Conservation (phyloP, 139 green algal species). For the Raphidocelis subcapitata region DNA sequence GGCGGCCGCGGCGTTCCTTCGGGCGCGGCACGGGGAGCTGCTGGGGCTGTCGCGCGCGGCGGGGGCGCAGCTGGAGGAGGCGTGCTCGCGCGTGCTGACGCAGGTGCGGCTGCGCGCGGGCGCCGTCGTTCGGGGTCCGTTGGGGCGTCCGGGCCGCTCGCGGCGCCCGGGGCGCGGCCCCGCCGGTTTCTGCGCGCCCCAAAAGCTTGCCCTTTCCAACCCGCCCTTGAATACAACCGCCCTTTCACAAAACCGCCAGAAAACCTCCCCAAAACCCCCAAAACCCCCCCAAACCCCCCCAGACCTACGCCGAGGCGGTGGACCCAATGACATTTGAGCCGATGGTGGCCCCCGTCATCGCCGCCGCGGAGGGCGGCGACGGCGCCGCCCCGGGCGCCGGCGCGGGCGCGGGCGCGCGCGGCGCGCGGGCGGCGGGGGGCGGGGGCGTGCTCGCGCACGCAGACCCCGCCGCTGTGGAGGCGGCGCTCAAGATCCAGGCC, state of each 20-base stretch:
- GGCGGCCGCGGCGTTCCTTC: conserved; percentile 9
- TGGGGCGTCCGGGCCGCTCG: no score
- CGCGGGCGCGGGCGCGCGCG: neutral
- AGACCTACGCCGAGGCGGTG: conserved; percentile 13
- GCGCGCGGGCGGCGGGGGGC: neutral
- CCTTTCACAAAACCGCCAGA: no score
- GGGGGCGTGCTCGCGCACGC: neutral
- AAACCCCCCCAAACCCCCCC: no score
- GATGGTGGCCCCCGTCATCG: neutral
- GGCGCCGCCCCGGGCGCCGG: neutral
- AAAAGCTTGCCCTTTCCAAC: no score
- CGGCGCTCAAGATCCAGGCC: conserved; percentile 14
- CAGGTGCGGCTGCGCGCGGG: no score
- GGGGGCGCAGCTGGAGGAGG: conserved; percentile 14
- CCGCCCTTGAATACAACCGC: no score
- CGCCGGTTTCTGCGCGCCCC: no score
- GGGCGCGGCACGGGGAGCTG: conserved; percentile 2
- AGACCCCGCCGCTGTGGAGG: conserved; percentile 1
- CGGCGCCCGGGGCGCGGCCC: no score
- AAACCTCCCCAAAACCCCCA: no score
- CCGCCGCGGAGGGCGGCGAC: neutral
- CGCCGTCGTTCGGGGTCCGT: no score
- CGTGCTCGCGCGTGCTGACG: conserved; percentile 14
- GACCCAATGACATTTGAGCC: conserved; percentile 4
- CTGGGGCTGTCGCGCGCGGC: conserved; percentile 6